Evolutionary conservation across 257 asterid species (phyloP).

Genomic region (Solanum pimpinellifolium): DNA sequence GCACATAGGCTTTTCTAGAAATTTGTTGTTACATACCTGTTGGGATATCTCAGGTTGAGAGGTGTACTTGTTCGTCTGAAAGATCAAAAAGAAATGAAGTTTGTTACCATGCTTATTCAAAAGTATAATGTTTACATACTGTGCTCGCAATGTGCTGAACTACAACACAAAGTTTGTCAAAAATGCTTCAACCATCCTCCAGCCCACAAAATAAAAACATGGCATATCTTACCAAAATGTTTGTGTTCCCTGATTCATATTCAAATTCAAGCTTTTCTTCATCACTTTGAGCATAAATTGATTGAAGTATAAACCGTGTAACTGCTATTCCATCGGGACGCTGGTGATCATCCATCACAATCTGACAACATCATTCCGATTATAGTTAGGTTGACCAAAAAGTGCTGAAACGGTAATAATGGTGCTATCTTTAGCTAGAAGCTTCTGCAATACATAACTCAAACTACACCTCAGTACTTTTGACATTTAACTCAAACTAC

Average conservation of each 20-base stretch:
- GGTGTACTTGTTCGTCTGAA: slow-evolving; percentile 62
- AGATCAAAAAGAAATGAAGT: slow-evolving; percentile 3
- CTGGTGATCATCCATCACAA: slow-evolving; percentile 97
- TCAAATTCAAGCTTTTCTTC: slow-evolving; percentile 94
- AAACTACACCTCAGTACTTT: background rate
- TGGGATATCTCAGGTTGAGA: slow-evolving; percentile 69
- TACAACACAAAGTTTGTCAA: background rate
- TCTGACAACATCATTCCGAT: slow-evolving; percentile 35
- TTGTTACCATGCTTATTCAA: background rate
- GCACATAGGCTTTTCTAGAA: background rate
- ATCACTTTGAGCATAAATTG: slow-evolving; percentile 75
- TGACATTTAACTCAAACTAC: background rate
- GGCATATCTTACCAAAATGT: slow-evolving; percentile 47
- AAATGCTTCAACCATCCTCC: background rate
- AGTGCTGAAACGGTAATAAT: background rate
- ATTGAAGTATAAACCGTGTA: slow-evolving; percentile 75
- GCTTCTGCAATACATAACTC: background rate
- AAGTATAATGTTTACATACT: background rate
- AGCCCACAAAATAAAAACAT: background rate
- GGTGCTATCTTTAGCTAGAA: background rate
- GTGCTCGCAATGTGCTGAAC: background rate
- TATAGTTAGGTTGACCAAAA: background rate
- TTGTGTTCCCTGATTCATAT: slow-evolving; percentile 93
- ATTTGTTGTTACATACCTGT: slow-evolving; percentile 46
- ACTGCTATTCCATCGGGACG: slow-evolving; percentile 93